Conservation (phyloP, 352 stramenopile species). For the Globisporangium middletonii region DNA sequence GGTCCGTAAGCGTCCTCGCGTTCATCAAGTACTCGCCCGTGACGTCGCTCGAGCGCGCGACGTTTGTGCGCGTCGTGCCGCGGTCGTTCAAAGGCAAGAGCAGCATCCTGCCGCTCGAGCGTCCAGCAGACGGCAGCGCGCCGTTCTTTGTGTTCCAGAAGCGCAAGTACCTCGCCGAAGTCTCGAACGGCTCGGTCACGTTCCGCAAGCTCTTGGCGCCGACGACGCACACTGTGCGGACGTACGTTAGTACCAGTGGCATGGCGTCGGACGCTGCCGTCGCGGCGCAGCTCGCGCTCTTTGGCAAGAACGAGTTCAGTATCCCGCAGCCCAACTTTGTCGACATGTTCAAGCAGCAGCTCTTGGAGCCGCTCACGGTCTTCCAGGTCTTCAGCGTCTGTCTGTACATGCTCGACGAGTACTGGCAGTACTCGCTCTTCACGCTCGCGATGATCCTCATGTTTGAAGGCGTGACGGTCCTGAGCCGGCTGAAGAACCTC, state of each 20-base stretch:
- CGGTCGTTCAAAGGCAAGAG: conserved; percentile 86
- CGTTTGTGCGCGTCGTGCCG: conserved; percentile 76
- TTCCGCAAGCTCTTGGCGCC: conserved; percentile 79
- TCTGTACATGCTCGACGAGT: conserved; percentile 99
- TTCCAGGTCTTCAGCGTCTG: conserved; percentile 99
- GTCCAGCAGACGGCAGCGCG: conserved; percentile 23
- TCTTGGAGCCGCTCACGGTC: conserved; percentile 97
- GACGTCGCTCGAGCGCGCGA: conserved; percentile 46
- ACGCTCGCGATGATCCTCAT: conserved; percentile 97
- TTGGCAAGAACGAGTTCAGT: conserved; percentile 91
- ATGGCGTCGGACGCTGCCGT: conserved; percentile 38
- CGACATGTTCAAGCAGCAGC: conserved; percentile 95
- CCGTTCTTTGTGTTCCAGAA: conserved; percentile 87
- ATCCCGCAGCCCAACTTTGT: conserved; percentile 95
- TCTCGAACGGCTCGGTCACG: conserved; percentile 30
- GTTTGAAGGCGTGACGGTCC: conserved; percentile 96
- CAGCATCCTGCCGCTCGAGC: conserved; percentile 69
- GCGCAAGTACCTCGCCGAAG: conserved; percentile 81
- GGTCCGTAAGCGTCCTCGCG: conserved; percentile 73
- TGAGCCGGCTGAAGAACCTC: conserved; percentile 94
- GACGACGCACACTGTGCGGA: conserved; percentile 50
- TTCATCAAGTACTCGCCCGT: conserved; percentile 85
- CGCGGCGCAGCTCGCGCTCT: conserved; percentile 47
- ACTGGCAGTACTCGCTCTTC: conserved; percentile 99
- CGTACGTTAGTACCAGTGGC: conserved; percentile 51